Evolutionary conservation across 2,329 filamentous ascomycete species (phyloP).

Genomic region (Periconia digitata): DNA sequence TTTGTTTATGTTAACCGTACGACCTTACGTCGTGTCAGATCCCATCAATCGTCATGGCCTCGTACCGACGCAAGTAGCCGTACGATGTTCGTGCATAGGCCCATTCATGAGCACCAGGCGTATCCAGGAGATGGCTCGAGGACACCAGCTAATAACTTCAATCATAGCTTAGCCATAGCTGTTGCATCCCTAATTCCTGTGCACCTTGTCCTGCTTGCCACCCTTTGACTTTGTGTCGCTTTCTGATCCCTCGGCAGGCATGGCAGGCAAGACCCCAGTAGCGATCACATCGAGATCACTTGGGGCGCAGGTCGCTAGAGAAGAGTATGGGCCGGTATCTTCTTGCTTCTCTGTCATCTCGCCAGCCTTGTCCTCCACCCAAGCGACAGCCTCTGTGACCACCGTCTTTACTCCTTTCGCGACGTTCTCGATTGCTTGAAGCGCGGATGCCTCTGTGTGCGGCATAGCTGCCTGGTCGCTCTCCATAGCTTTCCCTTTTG

Average conservation of each 20-base stretch:
- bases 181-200: not conserved
- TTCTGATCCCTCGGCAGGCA: slow-evolving; percentile 8
- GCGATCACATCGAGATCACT: slow-evolving; percentile 39
- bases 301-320: slow-evolving; percentile 32
- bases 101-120: too few relatives aligned
- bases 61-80: too few relatives aligned
- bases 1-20: too few relatives aligned
- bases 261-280: slow-evolving; percentile 27
- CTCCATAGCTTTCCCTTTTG: not conserved
- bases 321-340: slow-evolving; percentile 35
- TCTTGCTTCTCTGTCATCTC: slow-evolving; percentile 20
- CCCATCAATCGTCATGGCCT: too few relatives aligned
- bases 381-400: slow-evolving; percentile 23
- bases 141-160: too few relatives aligned
- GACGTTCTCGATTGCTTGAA: slow-evolving; percentile 18
- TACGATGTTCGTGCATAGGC: too few relatives aligned
- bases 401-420: slow-evolving; percentile 20
- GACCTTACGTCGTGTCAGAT: too few relatives aligned
- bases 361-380: slow-evolving; percentile 31
- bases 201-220: not conserved
- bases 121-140: too few relatives aligned
- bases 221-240: not conserved
- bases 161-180: too few relatives aligned
- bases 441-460: slow-evolving; percentile 16
- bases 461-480: slow-evolving; percentile 10